Conservation (phyloP, 768 basidiomycete species). For the Termitomyces eurrhizus region DNA sequence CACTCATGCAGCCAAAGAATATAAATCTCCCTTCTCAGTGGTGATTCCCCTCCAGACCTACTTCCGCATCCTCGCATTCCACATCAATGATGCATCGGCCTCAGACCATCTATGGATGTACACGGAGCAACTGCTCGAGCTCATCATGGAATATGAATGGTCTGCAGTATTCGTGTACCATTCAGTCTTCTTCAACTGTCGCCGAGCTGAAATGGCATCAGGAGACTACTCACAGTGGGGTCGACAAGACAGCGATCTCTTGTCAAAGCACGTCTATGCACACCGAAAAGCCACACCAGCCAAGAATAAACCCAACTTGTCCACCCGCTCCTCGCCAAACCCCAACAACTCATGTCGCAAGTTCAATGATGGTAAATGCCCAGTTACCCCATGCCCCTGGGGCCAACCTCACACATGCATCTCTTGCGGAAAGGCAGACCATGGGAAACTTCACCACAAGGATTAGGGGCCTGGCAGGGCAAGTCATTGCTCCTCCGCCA, state of each 20-base stretch:
- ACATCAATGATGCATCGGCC: neutral
- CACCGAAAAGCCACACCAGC: neutral
- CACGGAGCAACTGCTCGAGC: neutral
- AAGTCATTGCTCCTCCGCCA: neutral
- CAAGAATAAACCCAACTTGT: neutral
- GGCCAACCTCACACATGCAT: neutral
- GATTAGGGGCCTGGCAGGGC: neutral
- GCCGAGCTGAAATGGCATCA: neutral
- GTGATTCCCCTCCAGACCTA: too few relatives aligned
- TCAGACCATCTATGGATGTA: neutral
- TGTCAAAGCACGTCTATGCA: neutral
- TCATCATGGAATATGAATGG: neutral
- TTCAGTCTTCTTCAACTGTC: neutral
- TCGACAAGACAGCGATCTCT: neutral
- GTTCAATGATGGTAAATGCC: neutral
- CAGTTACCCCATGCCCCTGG: neutral
- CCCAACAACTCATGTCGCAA: neutral
- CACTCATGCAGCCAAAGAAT: too few relatives aligned
- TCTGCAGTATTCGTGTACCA: neutral
- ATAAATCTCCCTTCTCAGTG: too few relatives aligned
- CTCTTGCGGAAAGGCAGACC: neutral
- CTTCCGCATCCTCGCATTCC: neutral
- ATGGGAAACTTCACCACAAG: neutral
- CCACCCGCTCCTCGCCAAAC: neutral
- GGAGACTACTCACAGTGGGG: neutral